Base-by-base conservation (phyloP, 2,329 filamentous ascomycete genomes). In the Fusarium torulosum region DNA sequence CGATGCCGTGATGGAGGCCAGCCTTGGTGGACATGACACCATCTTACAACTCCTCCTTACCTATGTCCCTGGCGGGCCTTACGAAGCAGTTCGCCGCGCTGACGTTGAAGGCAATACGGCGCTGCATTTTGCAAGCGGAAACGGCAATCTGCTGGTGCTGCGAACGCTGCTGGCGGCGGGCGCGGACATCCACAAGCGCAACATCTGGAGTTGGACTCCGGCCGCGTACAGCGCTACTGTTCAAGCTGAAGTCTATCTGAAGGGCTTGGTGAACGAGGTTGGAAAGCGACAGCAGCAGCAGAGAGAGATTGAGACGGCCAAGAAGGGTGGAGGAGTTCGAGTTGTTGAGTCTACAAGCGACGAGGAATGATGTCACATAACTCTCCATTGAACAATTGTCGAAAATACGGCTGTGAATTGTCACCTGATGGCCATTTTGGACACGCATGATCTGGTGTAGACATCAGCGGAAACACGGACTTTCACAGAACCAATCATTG, bases 41-140 rank as follows among this genome's bases (percentile, higher is more conserved):
- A 84, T 85, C 7, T 77, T 91, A n/a, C 88, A 90, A 75, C 84
- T 90, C 53, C 80, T 91, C 29, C 78, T 91, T 51, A 90, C 88
- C 0, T 89, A 85, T 70, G 84, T 82, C 2, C 86, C 87, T 9
- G 79, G 79, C n/a, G 86, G 86, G 15, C 81, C 85, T 0, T 77
- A 78, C 21, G 80, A 81, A 1, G 85, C 86, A 4, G 84, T 91
- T 8, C 82, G 82, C 44, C 81, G 84, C 29, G 82, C 84, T 6
- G 93, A 97, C 74, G 73, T 84, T 2, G 86, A 91, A 59, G 93
- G 93, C n/a, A 96, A 96, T 75, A 96, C 93, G 4, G 91, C 93
- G 1, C 82, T 97, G 42, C 93, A 97, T 79, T 94, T 96, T 79
- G 94, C 94, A 14, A 93, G 89, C 73, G 91, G 91, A 44, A 92